Percentiles rank a stretch among this genome's conserved stretches.
phyloP scores from a whole-genome alignment of 2,329 filamentous ascomycete genomes.

The Aureobasidium sp. region DNA sequence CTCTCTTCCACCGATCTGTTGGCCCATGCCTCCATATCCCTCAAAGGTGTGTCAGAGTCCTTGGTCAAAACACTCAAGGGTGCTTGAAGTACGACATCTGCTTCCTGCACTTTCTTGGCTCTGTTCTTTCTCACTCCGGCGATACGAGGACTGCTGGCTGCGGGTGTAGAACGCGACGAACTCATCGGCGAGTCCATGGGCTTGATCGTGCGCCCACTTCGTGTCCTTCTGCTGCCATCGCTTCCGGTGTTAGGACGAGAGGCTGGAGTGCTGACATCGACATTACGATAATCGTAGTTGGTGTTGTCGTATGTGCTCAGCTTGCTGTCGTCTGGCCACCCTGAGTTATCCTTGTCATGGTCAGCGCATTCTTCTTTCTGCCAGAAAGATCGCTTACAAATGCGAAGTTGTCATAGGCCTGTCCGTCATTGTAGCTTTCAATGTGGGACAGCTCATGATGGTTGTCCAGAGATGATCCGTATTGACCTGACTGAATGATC shows the following conservation, averaged over 20 bases:
- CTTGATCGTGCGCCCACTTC: slow-evolving; percentile 30
- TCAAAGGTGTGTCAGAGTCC: slow-evolving; percentile 56
- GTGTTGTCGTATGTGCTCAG: slow-evolving; percentile 11
- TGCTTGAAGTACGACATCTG: slow-evolving; percentile 50
- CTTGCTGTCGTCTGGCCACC: not conserved
- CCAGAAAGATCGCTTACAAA: slow-evolving; percentile 6
- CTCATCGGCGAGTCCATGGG: slow-evolving; percentile 32
- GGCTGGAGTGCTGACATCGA: slow-evolving; percentile 26
- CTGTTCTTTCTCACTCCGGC: slow-evolving; percentile 39
- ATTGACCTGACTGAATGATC: slow-evolving; percentile 4
- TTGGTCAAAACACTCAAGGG: slow-evolving; percentile 67
- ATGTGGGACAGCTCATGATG: slow-evolving; percentile 34
- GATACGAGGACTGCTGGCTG: slow-evolving; percentile 28
- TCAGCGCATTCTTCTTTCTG: slow-evolving; percentile 4
- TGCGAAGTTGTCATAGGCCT: slow-evolving; percentile 31
- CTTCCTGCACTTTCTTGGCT: slow-evolving; percentile 38
- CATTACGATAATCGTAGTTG: slow-evolving; percentile 21
- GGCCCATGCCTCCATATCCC: slow-evolving; percentile 76
- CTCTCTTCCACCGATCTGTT: slow-evolving; percentile 63
- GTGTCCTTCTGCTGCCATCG: slow-evolving; percentile 35
- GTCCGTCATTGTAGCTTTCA: slow-evolving; percentile 37
- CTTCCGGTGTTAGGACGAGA: slow-evolving; percentile 37
- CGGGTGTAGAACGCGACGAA: slow-evolving; percentile 24
- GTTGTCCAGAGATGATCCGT: not conserved
- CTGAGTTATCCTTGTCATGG: slow-evolving; percentile 11